Evolutionary conservation across 352 stramenopile species (phyloP).

Genomic region (Globisporangium perplexum): DNA sequence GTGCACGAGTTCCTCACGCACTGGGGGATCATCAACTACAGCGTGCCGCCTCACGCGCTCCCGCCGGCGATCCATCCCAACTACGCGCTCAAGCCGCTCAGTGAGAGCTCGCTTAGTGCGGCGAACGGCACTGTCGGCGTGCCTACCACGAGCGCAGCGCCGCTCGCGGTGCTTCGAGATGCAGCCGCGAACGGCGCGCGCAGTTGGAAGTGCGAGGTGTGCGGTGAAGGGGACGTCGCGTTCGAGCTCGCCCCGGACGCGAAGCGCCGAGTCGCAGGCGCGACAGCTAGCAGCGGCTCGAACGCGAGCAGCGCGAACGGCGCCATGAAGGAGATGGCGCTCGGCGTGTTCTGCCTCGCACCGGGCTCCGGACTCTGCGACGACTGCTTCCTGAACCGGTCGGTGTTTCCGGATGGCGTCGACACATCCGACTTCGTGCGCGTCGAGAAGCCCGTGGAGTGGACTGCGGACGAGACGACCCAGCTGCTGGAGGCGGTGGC

Average conservation of each 20-base stretch:
- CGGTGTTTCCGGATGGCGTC: conserved; percentile 49
- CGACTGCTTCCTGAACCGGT: conserved; percentile 54
- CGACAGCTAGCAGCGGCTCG: conserved; percentile 1
- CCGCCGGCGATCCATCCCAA: conserved; percentile 47
- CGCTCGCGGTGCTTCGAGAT: conserved; percentile 29
- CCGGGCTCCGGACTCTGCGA: conserved; percentile 65
- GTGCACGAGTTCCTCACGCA: conserved; percentile 85
- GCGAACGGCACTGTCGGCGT: not conserved
- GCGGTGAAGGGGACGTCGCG: conserved; percentile 25
- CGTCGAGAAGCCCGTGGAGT: conserved; percentile 21
- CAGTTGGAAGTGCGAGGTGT: conserved; percentile 39
- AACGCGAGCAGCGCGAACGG: conserved; percentile 9
- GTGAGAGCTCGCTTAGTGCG: not conserved
- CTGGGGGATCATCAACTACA: conserved; percentile 85
- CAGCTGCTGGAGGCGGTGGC: conserved; percentile 46
- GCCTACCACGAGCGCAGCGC: not conserved
- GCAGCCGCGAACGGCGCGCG: conserved; percentile 1
- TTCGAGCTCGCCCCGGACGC: conserved; percentile 58
- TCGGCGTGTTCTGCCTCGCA: conserved; percentile 36
- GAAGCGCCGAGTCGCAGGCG: conserved; percentile 41
- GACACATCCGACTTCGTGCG: conserved; percentile 60
- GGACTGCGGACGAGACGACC: conserved; percentile 40
- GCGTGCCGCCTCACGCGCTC: conserved; percentile 70
- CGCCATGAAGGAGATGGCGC: conserved; percentile 29
- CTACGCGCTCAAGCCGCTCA: conserved; percentile 35